Percentiles rank a stretch among this genome's conserved stretches.
phyloP scores from a whole-genome alignment of 768 basidiomycete genomes.

The Hydnum rufescens region DNA sequence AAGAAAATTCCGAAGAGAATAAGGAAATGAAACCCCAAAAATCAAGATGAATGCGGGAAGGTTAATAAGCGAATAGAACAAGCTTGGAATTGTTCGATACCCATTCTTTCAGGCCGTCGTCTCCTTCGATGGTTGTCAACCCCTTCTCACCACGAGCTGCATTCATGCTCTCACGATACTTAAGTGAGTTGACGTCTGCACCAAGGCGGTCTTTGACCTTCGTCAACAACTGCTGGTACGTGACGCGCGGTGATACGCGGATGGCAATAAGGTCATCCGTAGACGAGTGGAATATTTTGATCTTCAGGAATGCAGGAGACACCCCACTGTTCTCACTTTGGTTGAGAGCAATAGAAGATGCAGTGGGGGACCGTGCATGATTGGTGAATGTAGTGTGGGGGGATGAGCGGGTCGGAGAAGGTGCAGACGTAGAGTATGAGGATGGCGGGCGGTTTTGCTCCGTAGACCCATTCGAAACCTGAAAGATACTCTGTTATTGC shows the following conservation, averaged over 20 bases:
- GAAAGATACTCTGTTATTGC: neutral
- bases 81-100: slow-evolving; percentile 64
- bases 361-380: slow-evolving; percentile 1
- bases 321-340: neutral
- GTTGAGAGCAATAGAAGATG: neutral
- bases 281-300: slow-evolving; percentile 89
- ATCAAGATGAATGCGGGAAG: too few species aligned
- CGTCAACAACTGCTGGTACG: slow-evolving; percentile 67
- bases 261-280: slow-evolving; percentile 95
- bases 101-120: slow-evolving; percentile 51
- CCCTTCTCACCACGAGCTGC: slow-evolving; percentile 23
- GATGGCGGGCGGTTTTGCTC: neutral
- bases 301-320: slow-evolving; percentile 71
- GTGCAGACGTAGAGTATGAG: neutral
- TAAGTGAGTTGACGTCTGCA: slow-evolving; percentile 41
- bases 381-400: neutral
- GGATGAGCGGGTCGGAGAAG: neutral
- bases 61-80: slow-evolving; percentile 32
- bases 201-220: slow-evolving; percentile 83
- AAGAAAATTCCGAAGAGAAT: neutral
- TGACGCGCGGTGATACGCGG: slow-evolving; percentile 82
- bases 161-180: slow-evolving; percentile 37
- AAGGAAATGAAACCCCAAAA: neutral
- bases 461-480: neutral
- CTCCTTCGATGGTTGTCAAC: slow-evolving; percentile 41